A percentile compares a stretch with the other conserved stretches of the same genome.
These are phyloP conservation scores for Suillus tomentosus DNA, from an alignment of 768 basidiomycete genomes.

Conservation along the genomic window DNA sequence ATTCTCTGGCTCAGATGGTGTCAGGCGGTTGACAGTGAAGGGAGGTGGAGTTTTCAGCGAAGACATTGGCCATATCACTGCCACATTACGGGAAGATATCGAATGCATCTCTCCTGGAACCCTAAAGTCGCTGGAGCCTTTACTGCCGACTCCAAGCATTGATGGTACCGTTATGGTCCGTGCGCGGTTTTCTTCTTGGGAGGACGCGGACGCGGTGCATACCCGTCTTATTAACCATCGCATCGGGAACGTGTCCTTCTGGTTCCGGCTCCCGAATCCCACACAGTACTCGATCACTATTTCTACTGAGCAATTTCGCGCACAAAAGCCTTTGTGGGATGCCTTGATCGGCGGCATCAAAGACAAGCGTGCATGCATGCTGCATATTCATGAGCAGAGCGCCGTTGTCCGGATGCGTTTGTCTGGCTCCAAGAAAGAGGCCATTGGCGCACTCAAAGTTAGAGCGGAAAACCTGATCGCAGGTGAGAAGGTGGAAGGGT, in stretches of 20 bases:
- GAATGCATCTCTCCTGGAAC: slow-evolving; percentile 19
- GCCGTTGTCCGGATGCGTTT: slow-evolving; percentile 43
- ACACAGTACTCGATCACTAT: slow-evolving; percentile 53
- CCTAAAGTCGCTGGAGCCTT: slow-evolving; percentile 30
- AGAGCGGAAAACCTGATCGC: slow-evolving; percentile 55
- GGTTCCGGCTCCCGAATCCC: slow-evolving; percentile 47
- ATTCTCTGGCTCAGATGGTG: slow-evolving; percentile 33
- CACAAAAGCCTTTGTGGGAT: slow-evolving; percentile 54
- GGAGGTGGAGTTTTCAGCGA: slow-evolving; percentile 20
- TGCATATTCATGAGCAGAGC: slow-evolving; percentile 31
- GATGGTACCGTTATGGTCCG: slow-evolving; percentile 39
- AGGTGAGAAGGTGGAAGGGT: slow-evolving; percentile 51
- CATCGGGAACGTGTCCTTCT: slow-evolving; percentile 34
- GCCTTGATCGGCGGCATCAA: slow-evolving; percentile 39
- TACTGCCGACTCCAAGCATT: slow-evolving; percentile 19
- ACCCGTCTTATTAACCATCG: slow-evolving; percentile 36
- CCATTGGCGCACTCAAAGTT: slow-evolving; percentile 59
- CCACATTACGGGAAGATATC: slow-evolving; percentile 29
- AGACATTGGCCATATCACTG: slow-evolving; percentile 21
- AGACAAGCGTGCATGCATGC: slow-evolving; percentile 38
- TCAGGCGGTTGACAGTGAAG: slow-evolving; percentile 29
- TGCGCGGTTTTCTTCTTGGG: slow-evolving; percentile 51
- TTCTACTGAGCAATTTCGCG: slow-evolving; percentile 48
- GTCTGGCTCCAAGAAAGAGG: slow-evolving; percentile 53
- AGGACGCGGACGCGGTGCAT: slow-evolving; percentile 45